Evolutionary conservation across 2,329 filamentous ascomycete genomes (phyloP), one percentile per base, ranked within the genome.

Genomic region (Talaromyces sp.): DNA sequence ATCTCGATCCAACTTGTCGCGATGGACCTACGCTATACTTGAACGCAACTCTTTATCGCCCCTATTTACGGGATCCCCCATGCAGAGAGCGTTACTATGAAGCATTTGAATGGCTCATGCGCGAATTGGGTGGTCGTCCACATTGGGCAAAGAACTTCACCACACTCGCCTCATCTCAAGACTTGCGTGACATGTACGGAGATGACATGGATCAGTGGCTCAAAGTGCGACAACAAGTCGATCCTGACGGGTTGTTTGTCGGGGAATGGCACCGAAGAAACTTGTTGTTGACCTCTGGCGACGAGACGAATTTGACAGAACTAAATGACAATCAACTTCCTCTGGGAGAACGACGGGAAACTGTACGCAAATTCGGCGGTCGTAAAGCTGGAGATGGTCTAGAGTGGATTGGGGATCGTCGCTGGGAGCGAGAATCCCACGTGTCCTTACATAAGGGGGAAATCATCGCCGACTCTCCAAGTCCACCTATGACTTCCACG

Each of bases 141-240:
- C 91, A 96, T 74, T 96, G 91, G 89, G 91, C 91, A 7, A 96
- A 96, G 81, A 96, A 96, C 71, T 96, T 95, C 72, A 77, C 80
- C 48, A 80, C 81, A 8, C 79, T 82, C 3, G 75, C 78, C 5
- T 80, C 82, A 10, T 67, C 77, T 0, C 84, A 89, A 31, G 73
- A 75, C 60, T 80, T 96, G 43, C 80, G 83, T 59, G 70, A 73
- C 1, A 84, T 89, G 71, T 95, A 94, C 69, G 87, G 87, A 40
- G 72, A 79, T n/a, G 77, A 86, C 50, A 77, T 95, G 59, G 74
- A 79, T 17, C 75, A 82, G 48, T 96, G 88, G 82, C 78, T 88
- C 40, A 76, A 79, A 28, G 80, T 95, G 6, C 81, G 91, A 55
- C 80, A 87, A 60, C 79, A 84, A 54, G 85, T 84, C 35, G 91